These are phyloP conservation scores for Aspergillus niger DNA, from an alignment of 2,329 filamentous ascomycete species.

Conservation along the genomic window DNA sequence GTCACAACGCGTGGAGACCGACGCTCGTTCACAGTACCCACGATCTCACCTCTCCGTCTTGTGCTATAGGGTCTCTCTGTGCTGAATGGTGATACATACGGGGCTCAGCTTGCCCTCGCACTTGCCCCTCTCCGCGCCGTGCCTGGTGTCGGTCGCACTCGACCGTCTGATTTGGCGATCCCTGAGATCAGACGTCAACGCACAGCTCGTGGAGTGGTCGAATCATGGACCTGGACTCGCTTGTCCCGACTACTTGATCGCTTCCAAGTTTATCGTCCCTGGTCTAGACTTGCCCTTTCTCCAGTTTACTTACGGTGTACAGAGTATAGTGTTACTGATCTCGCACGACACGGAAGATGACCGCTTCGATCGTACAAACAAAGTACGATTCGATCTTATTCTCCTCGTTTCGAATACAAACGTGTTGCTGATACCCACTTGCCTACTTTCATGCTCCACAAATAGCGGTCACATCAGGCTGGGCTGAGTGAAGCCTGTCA, in stretches of 20 bases:
- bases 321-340: background rate
- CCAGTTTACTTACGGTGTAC: background rate
- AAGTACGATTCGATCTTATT: background rate
- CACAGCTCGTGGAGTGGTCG: background rate
- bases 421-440: background rate
- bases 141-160: background rate
- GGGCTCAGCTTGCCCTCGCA: background rate
- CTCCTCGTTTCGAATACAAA: background rate
- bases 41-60: conserved; percentile 1
- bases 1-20: conserved; percentile 13
- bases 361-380: background rate
- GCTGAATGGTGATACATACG: conserved; percentile 4
- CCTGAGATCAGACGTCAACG: background rate
- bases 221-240: conserved; percentile 5
- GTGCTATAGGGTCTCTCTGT: background rate
- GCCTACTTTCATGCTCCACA: background rate
- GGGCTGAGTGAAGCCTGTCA: background rate
- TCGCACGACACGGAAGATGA: background rate
- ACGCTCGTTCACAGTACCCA: background rate
- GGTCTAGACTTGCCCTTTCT: background rate
- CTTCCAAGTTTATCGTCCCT: background rate
- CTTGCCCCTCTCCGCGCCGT: conserved; percentile 1
- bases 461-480: background rate
- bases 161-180: conserved; percentile 3
- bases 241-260: background rate